Conservation (phyloP, 2,329 filamentous ascomycete species). For the Neonectria ditissima region DNA sequence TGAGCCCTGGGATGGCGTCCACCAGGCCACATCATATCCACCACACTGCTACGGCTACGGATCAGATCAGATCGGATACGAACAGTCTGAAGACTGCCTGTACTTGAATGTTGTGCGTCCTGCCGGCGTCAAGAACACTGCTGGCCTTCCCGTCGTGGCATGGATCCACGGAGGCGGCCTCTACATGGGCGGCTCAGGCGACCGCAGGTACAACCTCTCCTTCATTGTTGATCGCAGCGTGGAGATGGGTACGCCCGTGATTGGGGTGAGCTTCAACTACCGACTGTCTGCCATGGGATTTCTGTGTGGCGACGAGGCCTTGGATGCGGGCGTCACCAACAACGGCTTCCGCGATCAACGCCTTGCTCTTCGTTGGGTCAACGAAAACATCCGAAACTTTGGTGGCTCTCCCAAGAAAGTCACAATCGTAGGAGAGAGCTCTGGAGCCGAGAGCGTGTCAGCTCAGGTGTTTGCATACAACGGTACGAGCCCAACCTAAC, state of each 20-base stretch:
- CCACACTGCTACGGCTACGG: slow-evolving; percentile 65
- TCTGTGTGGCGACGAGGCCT: slow-evolving; percentile 55
- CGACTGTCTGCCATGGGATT: slow-evolving; percentile 62
- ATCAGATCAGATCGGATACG: slow-evolving; percentile 38
- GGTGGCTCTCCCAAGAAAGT: slow-evolving; percentile 59
- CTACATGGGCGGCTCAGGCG: slow-evolving; percentile 49
- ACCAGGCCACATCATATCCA: slow-evolving; percentile 58
- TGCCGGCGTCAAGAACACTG: slow-evolving; percentile 53
- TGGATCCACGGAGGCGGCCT: slow-evolving; percentile 66
- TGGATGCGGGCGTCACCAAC: slow-evolving; percentile 58
- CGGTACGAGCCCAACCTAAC: slow-evolving; percentile 42
- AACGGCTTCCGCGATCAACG: slow-evolving; percentile 62
- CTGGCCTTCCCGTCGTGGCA: slow-evolving; percentile 65
- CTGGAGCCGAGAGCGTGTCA: slow-evolving; percentile 60
- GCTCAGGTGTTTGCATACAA: slow-evolving; percentile 61
- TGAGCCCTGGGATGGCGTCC: slow-evolving; percentile 54
- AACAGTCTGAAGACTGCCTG: slow-evolving; percentile 66
- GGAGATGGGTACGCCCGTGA: slow-evolving; percentile 59
- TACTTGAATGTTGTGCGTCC: slow-evolving; percentile 72
- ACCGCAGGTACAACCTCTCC: slow-evolving; percentile 70
- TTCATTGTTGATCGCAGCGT: slow-evolving; percentile 65
- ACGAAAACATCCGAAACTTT: slow-evolving; percentile 59
- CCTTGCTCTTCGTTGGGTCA: slow-evolving; percentile 60
- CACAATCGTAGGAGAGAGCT: slow-evolving; percentile 64
- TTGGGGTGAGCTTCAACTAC: slow-evolving; percentile 63